A percentile compares a stretch with the other conserved stretches of the same genome.
phyloP scores from a whole-genome alignment of 345 rosid species.

The Kernera saxatilis region DNA sequence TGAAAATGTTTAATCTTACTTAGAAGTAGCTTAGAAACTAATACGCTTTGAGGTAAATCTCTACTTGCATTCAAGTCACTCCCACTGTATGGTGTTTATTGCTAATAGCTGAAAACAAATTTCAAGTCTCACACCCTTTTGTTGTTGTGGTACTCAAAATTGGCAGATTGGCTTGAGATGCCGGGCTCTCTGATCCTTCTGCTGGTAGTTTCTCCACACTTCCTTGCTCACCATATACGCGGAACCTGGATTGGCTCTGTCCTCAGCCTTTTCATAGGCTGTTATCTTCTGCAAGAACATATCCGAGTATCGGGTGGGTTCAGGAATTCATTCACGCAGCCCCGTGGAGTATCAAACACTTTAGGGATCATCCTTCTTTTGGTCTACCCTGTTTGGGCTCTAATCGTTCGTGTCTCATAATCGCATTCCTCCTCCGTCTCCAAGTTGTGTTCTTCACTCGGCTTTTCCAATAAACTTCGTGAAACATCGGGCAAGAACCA shows the following conservation, averaged over 20 bases:
- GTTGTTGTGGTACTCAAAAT: not conserved
- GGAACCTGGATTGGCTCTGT: conserved; percentile 51
- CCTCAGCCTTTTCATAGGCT: conserved; percentile 61
- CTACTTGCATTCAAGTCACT: not conserved
- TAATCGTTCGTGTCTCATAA: conserved; percentile 50
- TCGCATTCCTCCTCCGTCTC: not conserved
- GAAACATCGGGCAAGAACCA: not conserved
- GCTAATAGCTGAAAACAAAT: not conserved
- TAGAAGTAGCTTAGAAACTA: not conserved
- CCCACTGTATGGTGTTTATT: not conserved
- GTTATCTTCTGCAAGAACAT: conserved; percentile 88
- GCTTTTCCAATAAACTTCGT: not conserved
- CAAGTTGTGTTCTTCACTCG: conserved; percentile 8
- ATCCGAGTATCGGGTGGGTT: conserved; percentile 91
- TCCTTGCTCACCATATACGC: conserved; percentile 49
- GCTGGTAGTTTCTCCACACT: conserved; percentile 56
- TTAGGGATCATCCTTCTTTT: conserved; percentile 71
- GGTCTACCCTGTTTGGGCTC: conserved; percentile 84
- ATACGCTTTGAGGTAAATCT: not conserved
- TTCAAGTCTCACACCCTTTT: not conserved
- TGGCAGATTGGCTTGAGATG: conserved; percentile 71
- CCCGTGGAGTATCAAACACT: conserved; percentile 79
- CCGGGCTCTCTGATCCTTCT: conserved; percentile 73
- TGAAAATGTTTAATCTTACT: not conserved
- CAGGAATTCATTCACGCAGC: conserved; percentile 72